phyloP scores from a whole-genome alignment of 129 eudicot species.

The Flaveria linearis region DNA sequence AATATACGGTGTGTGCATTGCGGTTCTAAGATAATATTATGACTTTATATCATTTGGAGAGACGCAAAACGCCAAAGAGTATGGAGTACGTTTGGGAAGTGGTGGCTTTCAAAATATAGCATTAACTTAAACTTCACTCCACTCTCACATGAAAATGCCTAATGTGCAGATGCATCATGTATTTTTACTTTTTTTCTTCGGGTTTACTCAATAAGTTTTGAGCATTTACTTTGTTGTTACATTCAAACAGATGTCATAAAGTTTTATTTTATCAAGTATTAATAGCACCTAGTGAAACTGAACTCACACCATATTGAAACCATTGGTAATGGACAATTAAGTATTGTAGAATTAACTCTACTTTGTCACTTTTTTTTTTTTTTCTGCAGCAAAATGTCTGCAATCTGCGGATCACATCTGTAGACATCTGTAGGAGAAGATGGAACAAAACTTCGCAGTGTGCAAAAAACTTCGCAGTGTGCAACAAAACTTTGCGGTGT shows the following conservation, averaged over 20 bases:
- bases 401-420: too few species aligned
- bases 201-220: background rate
- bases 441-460: too few species aligned
- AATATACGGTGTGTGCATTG: too few species aligned
- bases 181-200: background rate
- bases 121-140: slow-evolving; percentile 15
- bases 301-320: background rate
- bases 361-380: background rate
- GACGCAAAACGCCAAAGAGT: slow-evolving; percentile 16
- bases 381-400: too few species aligned
- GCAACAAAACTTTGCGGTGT: too few species aligned
- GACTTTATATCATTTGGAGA: background rate
- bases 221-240: background rate
- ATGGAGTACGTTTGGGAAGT: slow-evolving; percentile 18
- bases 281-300: background rate
- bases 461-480: too few species aligned
- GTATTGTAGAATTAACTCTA: background rate
- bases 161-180: background rate
- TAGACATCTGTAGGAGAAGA: too few species aligned
- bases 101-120: background rate
- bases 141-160: background rate
- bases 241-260: background rate
- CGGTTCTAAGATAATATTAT: background rate
- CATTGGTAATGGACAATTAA: too few species aligned
- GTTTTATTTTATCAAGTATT: background rate